phyloP scores from a whole-genome alignment of 345 rosid genomes.

The Salix caprea region DNA sequence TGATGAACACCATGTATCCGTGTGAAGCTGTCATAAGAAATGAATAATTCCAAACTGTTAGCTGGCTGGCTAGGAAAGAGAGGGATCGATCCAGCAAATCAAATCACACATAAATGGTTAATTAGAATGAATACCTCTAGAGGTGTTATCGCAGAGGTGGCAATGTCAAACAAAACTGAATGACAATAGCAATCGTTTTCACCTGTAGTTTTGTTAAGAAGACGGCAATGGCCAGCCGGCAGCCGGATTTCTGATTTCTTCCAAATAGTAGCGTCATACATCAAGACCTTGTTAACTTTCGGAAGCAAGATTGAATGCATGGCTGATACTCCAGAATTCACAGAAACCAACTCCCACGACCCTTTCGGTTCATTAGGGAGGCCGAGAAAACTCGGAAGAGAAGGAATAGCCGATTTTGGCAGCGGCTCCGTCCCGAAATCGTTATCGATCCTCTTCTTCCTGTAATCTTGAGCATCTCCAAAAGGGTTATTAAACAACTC shows the following conservation, averaged over 20 bases:
- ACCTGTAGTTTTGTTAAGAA: slow-evolving; percentile 18
- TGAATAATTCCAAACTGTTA: neutral
- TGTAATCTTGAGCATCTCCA: slow-evolving; percentile 19
- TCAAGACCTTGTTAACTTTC: slow-evolving; percentile 46
- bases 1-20: slow-evolving; percentile 97
- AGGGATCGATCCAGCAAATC: neutral
- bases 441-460: neutral
- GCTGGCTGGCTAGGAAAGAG: neutral
- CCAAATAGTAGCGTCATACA: slow-evolving; percentile 75
- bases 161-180: slow-evolving; percentile 51
- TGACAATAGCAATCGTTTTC: slow-evolving; percentile 65
- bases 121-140: slow-evolving; percentile 33
- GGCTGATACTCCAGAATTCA: slow-evolving; percentile 73
- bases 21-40: slow-evolving; percentile 34
- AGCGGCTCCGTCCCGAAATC: slow-evolving; percentile 12
- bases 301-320: slow-evolving; percentile 80
- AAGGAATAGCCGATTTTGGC: neutral
- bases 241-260: slow-evolving; percentile 41
- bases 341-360: slow-evolving; percentile 47
- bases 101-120: neutral
- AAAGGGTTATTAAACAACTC: slow-evolving; percentile 24
- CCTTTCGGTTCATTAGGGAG: slow-evolving; percentile 34
- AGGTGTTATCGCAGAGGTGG: slow-evolving; percentile 38
- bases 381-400: neutral
- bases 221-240: slow-evolving; percentile 41